Conservation (phyloP, 495 filamentous ascomycete species). For the Talaromyces ruber region DNA sequence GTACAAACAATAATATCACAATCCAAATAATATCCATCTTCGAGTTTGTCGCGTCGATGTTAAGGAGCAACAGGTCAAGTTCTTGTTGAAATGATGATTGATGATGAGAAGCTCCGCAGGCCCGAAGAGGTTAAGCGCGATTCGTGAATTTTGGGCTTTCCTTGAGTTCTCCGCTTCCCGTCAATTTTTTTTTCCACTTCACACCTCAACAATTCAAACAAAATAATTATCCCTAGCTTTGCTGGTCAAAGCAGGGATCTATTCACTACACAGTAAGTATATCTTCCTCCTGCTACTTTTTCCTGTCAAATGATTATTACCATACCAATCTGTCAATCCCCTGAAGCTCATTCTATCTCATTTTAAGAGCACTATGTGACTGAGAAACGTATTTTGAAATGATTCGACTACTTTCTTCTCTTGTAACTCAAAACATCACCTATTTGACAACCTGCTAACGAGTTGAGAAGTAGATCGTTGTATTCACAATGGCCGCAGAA, state of each 20-base stretch:
- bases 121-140: neutral
- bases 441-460: neutral
- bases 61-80: neutral
- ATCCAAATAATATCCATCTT: neutral
- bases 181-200: neutral
- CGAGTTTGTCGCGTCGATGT: neutral
- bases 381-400: conserved; percentile 44
- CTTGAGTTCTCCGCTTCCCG: neutral
- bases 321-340: conserved; percentile 84
- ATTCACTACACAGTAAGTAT: neutral
- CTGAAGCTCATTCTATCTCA: conserved; percentile 51
- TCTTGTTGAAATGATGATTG: neutral
- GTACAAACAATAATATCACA: conserved; percentile 36
- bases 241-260: neutral
- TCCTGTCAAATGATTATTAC: conserved; percentile 59
- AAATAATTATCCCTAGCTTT: neutral
- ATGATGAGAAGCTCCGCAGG: neutral
- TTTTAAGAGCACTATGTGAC: conserved; percentile 34
- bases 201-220: neutral
- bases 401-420: conserved; percentile 14
- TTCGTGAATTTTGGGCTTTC: neutral
- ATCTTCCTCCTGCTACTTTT: neutral
- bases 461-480: neutral
- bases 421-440: neutral
- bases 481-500: conserved; percentile 24